These are phyloP conservation scores for Leishmania tropica DNA, from an alignment of 208 protist genomes.

Conservation along the genomic window DNA sequence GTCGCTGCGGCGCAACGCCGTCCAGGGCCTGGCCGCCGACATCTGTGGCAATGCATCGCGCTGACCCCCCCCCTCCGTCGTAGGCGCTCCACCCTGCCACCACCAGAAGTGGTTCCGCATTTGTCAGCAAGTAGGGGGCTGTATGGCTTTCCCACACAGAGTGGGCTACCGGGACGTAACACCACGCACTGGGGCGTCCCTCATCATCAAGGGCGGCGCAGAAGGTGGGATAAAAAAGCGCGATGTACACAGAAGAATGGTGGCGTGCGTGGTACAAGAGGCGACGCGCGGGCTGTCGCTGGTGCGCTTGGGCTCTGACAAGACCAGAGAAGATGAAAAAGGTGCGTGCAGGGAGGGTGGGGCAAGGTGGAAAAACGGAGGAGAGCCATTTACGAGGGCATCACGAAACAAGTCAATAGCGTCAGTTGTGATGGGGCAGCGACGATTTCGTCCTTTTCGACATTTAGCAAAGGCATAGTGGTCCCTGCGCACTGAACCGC, in stretches of 20 bases:
- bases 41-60: background rate
- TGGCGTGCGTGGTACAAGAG: background rate
- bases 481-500: too few species aligned
- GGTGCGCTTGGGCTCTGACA: background rate
- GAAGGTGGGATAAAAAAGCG: background rate
- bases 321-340: background rate
- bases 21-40: background rate
- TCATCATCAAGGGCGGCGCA: background rate
- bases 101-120: background rate
- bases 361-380: background rate
- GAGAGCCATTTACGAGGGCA: background rate
- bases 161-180: background rate
- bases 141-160: background rate
- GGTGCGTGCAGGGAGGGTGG: background rate
- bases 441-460: background rate
- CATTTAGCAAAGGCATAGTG: background rate
- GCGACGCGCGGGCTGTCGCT: background rate
- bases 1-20: background rate
- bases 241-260: background rate
- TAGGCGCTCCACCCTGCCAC: background rate
- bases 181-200: background rate
- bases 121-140: background rate
- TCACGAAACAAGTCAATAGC: background rate
- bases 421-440: background rate
- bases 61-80: too few species aligned